These are phyloP conservation scores for Irpex lacteus DNA, from an alignment of 1,284 basidiomycete species.

Conservation along the genomic window DNA sequence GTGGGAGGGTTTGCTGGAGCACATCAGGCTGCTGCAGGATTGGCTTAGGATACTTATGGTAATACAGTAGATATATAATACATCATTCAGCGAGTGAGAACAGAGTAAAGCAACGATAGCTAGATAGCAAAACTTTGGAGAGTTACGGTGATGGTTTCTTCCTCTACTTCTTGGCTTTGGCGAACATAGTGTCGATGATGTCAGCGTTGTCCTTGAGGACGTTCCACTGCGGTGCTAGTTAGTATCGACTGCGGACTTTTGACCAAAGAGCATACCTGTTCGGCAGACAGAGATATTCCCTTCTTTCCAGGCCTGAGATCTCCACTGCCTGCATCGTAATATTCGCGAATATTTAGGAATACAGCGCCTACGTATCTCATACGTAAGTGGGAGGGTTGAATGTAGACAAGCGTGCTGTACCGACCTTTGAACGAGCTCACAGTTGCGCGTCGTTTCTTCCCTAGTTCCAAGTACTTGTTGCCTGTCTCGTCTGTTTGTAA, in stretches of 20 bases:
- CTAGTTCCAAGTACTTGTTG: conserved; percentile 63
- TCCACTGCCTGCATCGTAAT: conserved; percentile 60
- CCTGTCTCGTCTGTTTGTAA: conserved; percentile 42
- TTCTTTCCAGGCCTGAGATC: conserved; percentile 78
- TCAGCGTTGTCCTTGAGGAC: conserved; percentile 42
- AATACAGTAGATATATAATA: neutral
- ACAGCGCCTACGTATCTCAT: conserved; percentile 34
- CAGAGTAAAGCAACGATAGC: neutral
- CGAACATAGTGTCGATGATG: conserved; percentile 54
- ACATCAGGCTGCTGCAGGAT: conserved; percentile 65
- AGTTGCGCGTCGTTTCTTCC: conserved; percentile 69
- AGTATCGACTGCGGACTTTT: neutral
- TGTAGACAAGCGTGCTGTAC: neutral
- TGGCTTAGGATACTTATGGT: conserved; percentile 34
- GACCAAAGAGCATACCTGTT: conserved; percentile 51
- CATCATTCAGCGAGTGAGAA: neutral
- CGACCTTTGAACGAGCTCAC: conserved; percentile 70
- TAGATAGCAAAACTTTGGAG: conserved; percentile 7
- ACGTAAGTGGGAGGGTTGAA: neutral
- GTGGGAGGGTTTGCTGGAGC: conserved; percentile 61
- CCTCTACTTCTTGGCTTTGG: conserved; percentile 38
- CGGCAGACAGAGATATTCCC: conserved; percentile 68
- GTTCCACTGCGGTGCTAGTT: conserved; percentile 49
- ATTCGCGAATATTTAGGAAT: conserved; percentile 79
- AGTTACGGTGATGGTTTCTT: neutral